Evolutionary conservation across 2,329 filamentous ascomycete species (phyloP), one percentile per base, ranked within the genome.

Genomic region (Penicillium sumatraense): DNA sequence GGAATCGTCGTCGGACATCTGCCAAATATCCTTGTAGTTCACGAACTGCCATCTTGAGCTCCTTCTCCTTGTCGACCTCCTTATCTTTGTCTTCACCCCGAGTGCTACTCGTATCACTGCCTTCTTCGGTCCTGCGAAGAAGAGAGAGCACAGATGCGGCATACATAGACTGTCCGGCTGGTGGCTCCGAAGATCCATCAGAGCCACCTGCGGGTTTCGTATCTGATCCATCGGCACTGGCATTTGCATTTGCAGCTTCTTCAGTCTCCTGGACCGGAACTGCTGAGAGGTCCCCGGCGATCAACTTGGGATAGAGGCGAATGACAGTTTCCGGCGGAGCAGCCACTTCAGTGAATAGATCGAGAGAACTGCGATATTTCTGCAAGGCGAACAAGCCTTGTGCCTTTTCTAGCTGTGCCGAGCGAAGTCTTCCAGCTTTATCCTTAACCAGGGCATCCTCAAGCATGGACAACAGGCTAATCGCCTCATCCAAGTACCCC

Each of bases 361-460:
- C 93, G 77, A 99, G 83, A 1, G 93, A 89, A 47, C 92, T 88
- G 35, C 88, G 84, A 68, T 93, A 99, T 69, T 89, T 96, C 64
- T 87, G 89, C 63, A 90, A 81, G 55, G 87, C 86, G 67, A 99
- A 99, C 4, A 98, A 78, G 13, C 81, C 78, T 71, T 96, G 91
- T 0, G 93, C 95, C 72, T 99, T 99, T 63, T 89, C 83, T 78
- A 96, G 95, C 76, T 93, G 96, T 65, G 96, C 87, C 65, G 96
- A 89, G 24, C 93, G 85, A 56, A 96, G 81, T 9, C 90, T 88
- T 47, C 89, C 87, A 8, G 83, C 81, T 74, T 99, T 99, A 73
- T 96, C 86, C 44, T 86, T 85, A 20, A 99, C 80, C 20, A 99
- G 78, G 0, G 93, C 96, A 73, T 96, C 93, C 75, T 99, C 95